Evolutionary conservation across 2,329 filamentous ascomycete genomes (phyloP).

Genomic region (Mollisia scopiformis): DNA sequence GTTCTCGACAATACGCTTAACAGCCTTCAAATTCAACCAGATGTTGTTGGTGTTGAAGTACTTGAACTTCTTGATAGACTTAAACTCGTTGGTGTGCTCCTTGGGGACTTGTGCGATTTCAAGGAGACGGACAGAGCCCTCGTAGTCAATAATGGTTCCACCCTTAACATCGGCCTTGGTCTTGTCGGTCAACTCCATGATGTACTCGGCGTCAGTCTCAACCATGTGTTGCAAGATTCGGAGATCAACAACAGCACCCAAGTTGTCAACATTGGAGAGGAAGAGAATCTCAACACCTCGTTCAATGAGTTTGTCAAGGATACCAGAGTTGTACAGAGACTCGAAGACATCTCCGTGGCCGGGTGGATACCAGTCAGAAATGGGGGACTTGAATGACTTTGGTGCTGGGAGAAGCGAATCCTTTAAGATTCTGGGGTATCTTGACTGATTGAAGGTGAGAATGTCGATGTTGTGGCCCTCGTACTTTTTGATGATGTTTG

Average conservation of each 20-base stretch:
- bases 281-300: slow-evolving; percentile 98
- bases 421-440: slow-evolving; percentile 97
- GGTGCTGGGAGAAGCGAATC: slow-evolving; percentile 96
- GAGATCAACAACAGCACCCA: slow-evolving; percentile 96
- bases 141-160: slow-evolving; percentile 99
- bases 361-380: slow-evolving; percentile 97
- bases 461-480: slow-evolving; percentile 99
- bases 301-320: slow-evolving; percentile 93
- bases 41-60: slow-evolving; percentile 99
- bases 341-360: slow-evolving; percentile 99
- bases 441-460: slow-evolving; percentile 99
- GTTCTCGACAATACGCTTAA: slow-evolving; percentile 98
- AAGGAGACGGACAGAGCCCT: slow-evolving; percentile 92
- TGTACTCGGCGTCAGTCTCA: slow-evolving; percentile 95
- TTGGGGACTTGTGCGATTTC: slow-evolving; percentile 99
- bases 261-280: slow-evolving; percentile 98
- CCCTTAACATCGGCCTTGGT: slow-evolving; percentile 99
- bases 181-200: slow-evolving; percentile 99
- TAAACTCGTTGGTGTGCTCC: slow-evolving; percentile 99
- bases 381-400: slow-evolving; percentile 83
- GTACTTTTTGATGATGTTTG: slow-evolving; percentile 99
- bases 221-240: slow-evolving; percentile 99
- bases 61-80: slow-evolving; percentile 99
- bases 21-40: slow-evolving; percentile 96
- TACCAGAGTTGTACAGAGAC: slow-evolving; percentile 98